Conservation (phyloP, 352 stramenopile genomes). For the Phytophthora melonis region DNA sequence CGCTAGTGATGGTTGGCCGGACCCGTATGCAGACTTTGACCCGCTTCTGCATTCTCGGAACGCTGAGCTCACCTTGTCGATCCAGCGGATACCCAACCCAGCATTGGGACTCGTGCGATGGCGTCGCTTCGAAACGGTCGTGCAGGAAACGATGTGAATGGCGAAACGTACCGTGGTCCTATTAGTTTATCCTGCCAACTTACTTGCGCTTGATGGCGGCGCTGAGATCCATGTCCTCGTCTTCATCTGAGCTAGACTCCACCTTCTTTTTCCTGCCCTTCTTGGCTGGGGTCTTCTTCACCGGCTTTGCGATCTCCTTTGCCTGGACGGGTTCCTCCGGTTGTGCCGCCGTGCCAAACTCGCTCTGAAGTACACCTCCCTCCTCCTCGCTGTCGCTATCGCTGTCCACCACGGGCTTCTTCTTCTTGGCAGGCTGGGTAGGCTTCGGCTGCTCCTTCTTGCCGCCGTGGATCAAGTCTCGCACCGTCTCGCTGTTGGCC, state of each 20-base stretch:
- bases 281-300: constrained; percentile 27
- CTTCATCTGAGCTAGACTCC: constrained; percentile 54
- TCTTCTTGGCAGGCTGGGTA: constrained; percentile 26
- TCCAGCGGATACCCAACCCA: constrained; percentile 7
- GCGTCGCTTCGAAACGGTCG: constrained; percentile 32
- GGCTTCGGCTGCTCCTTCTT: constrained; percentile 30
- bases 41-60: constrained; percentile 61
- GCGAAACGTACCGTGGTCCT: constrained; percentile 34
- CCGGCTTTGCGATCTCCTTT: constrained; percentile 18
- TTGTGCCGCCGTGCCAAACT: constrained; percentile 52
- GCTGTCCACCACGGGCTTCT: constrained; percentile 40
- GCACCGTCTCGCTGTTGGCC: constrained; percentile 56
- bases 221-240: constrained; percentile 72
- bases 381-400: constrained; percentile 83
- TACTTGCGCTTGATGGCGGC: constrained; percentile 82
- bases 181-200: constrained; percentile 40
- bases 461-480: constrained; percentile 50
- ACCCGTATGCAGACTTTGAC: constrained; percentile 79
- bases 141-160: constrained; percentile 18
- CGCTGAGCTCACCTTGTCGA: neutral
- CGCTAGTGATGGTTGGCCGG: constrained; percentile 45
- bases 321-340: constrained; percentile 19
- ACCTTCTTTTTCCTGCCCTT: constrained; percentile 59
- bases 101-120: constrained; percentile 20
- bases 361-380: constrained; percentile 75